Conservation (phyloP, 345 rosid species). For the Euphorbia peplus region DNA sequence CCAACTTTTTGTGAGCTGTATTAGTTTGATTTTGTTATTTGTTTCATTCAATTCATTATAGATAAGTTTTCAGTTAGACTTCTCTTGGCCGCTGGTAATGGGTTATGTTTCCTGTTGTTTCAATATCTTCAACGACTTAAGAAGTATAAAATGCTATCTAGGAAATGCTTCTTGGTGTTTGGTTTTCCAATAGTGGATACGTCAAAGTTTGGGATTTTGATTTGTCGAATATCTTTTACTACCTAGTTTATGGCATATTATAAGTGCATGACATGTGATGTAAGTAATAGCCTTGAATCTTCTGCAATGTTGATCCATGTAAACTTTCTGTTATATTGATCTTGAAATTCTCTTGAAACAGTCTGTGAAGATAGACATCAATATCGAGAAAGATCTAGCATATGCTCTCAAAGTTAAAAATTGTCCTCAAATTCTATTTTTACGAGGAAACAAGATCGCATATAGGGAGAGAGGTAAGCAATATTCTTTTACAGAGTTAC, state of each 20-base stretch:
- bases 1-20: not conserved
- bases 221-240: not conserved
- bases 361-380: constrained; percentile 81
- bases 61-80: not conserved
- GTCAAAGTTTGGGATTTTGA: not conserved
- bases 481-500: not conserved
- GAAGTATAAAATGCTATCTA: not conserved
- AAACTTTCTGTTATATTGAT: not conserved
- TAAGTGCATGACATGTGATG: not conserved
- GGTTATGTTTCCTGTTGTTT: constrained; percentile 3
- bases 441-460: constrained; percentile 62
- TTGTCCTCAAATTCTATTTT: constrained; percentile 74
- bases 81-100: not conserved
- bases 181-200: not conserved
- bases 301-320: constrained; percentile 6
- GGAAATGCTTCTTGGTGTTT: not conserved
- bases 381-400: constrained; percentile 88
- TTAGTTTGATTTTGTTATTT: not conserved
- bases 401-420: constrained; percentile 87
- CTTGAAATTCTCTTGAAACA: constrained; percentile 32
- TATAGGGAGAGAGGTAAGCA: constrained; percentile 78
- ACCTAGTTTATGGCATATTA: not conserved
- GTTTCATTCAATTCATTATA: not conserved
- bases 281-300: constrained; percentile 10
- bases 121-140: not conserved